A percentile compares a stretch with the other conserved stretches of the same genome.
Conservation (phyloP, 306 rosid species). For the Fragaria vesca region DNA sequence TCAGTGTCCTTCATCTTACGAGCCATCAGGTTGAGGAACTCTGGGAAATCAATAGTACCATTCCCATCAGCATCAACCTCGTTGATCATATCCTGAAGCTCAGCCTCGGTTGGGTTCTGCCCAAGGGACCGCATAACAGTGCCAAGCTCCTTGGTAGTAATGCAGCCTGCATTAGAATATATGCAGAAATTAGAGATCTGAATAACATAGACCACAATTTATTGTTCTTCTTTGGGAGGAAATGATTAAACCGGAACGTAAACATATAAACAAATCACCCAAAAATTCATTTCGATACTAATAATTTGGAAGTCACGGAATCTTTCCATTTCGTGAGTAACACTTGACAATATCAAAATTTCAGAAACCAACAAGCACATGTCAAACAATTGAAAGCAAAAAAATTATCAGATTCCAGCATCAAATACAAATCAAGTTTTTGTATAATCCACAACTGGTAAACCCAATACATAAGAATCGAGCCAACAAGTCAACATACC, state of each 20-base stretch:
- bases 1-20: constrained; percentile 12
- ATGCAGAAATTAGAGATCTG: neutral
- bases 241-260: neutral
- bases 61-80: constrained; percentile 18
- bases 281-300: neutral
- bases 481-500: neutral
- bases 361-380: neutral
- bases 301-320: neutral
- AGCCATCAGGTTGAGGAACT: constrained; percentile 15
- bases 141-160: constrained; percentile 14
- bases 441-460: neutral
- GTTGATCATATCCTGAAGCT: constrained; percentile 9
- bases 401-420: neutral
- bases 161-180: constrained; percentile 1
- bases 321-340: neutral
- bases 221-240: neutral
- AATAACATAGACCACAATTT: neutral
- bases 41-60: constrained; percentile 17
- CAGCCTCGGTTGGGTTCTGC: constrained; percentile 7
- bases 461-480: neutral
- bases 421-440: neutral
- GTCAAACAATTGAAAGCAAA: neutral
- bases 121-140: constrained; percentile 16
- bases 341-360: neutral
- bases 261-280: neutral